Evolutionary conservation across 2,329 filamentous ascomycete genomes (phyloP).

Genomic region (Cladophialophora exuberans): DNA sequence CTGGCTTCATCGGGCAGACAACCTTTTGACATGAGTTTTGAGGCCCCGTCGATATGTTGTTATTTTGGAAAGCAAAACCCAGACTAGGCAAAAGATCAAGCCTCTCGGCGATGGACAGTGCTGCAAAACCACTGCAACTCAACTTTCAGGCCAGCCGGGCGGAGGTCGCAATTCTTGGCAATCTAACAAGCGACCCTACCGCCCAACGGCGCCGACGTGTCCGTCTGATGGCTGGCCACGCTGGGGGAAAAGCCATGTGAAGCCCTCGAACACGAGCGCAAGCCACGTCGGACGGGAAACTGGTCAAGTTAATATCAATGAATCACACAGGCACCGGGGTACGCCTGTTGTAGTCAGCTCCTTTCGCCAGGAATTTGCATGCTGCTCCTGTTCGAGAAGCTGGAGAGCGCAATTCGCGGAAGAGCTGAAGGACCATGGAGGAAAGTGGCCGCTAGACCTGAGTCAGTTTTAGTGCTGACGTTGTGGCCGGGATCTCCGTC

Average conservation of each 20-base stretch:
- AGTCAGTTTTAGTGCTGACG: constrained; percentile 3
- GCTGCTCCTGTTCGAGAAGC: no score
- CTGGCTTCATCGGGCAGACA: no score
- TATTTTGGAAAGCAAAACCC: constrained; percentile 2
- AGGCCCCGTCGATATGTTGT: constrained; percentile 3
- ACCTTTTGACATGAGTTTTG: no score
- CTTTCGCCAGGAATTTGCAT: no score
- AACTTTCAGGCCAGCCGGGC: constrained; percentile 7
- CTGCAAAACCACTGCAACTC: background rate
- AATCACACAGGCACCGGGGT: no score
- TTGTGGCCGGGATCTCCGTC: no score
- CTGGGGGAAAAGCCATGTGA: background rate
- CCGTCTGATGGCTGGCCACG: constrained; percentile 8
- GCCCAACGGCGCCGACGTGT: constrained; percentile 8
- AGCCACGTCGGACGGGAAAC: background rate
- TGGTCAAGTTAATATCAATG: no score
- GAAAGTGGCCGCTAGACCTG: background rate
- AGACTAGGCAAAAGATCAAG: constrained; percentile 3
- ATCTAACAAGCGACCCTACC: constrained; percentile 8
- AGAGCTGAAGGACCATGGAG: background rate
- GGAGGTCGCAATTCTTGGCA: no score
- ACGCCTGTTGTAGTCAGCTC: no score
- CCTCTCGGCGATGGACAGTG: background rate
- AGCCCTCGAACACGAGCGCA: background rate
- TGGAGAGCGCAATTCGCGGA: background rate